phyloP scores from a whole-genome alignment of 208 protist species.

The Angomonas deanei region DNA sequence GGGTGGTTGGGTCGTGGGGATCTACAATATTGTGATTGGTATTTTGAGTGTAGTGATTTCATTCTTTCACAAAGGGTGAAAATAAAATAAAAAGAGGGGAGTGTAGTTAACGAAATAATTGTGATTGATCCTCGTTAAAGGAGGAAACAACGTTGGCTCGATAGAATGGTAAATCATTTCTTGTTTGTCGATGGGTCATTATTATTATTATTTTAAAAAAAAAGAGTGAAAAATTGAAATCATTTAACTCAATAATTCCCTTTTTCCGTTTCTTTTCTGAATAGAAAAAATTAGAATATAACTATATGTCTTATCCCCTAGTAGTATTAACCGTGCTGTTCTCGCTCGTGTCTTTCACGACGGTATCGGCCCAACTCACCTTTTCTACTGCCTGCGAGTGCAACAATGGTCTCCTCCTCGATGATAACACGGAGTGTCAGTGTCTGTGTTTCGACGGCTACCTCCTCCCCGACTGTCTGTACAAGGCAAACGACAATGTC shows the following conservation, averaged over 20 bases:
- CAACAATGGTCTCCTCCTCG: constrained; percentile 22
- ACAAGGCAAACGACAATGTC: constrained; percentile 18
- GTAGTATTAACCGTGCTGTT: no score
- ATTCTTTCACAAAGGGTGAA: constrained; percentile 9
- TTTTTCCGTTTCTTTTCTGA: neutral
- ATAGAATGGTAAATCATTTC: neutral
- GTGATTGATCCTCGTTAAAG: no score
- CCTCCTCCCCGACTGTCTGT: constrained; percentile 42
- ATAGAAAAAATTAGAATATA: neutral
- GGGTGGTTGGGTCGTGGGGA: constrained; percentile 52
- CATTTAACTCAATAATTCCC: neutral
- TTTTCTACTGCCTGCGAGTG: constrained; percentile 14
- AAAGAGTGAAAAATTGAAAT: neutral
- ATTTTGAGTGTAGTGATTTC: constrained; percentile 33
- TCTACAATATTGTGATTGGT: constrained; percentile 47
- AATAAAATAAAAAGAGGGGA: neutral
- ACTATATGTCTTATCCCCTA: neutral
- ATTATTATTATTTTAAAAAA: neutral
- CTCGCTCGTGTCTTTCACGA: no score
- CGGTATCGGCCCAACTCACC: neutral
- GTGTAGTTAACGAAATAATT: neutral
- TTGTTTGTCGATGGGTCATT: neutral
- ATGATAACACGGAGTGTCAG: constrained; percentile 5
- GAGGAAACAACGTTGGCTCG: neutral
- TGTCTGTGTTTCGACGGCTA: constrained; percentile 33